Evolutionary conservation across 441 rosid genomes (phyloP), one percentile per base, ranked within the genome.

Genomic region (Flueggea neowawraea): DNA sequence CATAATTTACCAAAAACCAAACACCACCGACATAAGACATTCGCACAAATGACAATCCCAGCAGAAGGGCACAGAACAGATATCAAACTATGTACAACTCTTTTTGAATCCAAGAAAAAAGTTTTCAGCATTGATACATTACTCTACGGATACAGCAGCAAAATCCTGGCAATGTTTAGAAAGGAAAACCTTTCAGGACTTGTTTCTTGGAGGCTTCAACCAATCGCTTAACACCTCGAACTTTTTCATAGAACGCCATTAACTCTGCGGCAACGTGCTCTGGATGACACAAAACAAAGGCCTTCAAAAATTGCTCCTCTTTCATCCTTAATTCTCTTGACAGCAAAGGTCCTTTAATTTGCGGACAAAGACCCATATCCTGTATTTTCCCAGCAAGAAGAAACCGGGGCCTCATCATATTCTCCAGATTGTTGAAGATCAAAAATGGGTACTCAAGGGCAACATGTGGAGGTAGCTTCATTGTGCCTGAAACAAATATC

Each of bases 311-410:
- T 66, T 88, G 74, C 55, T 60, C 61, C 64, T 91, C 95, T 9
- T 39, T 75, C 98, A 91, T 87, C 72, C 89, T 81, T 62, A 91
- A 57, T 11, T 86, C 87, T 16, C 64, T 84, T 54, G 80, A 53
- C 32, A 85, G 9, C 16, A 14, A 13, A 6, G 72, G 66, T 51
- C 81, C 88, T 45, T 70, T 67, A 28, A 82, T 74, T 62, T 72
- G 77, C 2, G 93, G 92, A 45, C 57, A 39, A 44, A 91, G 75
- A 43, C 80, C 78, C 89, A 84, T 78, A 45, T 87, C 96, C 60
- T 74, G 68, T 54, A 89, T 73, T 76, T 84, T 84, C 69, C 62
- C 75, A 5, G 79, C 88, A 5, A 89, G 80, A 50, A 77, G 67
- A 13, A 69, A 54, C 9, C 95, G 84, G 1, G 96, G 96, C 78